These are phyloP conservation scores for Mycena citricolor DNA, from an alignment of 1,284 basidiomycete genomes.

Conservation along the genomic window DNA sequence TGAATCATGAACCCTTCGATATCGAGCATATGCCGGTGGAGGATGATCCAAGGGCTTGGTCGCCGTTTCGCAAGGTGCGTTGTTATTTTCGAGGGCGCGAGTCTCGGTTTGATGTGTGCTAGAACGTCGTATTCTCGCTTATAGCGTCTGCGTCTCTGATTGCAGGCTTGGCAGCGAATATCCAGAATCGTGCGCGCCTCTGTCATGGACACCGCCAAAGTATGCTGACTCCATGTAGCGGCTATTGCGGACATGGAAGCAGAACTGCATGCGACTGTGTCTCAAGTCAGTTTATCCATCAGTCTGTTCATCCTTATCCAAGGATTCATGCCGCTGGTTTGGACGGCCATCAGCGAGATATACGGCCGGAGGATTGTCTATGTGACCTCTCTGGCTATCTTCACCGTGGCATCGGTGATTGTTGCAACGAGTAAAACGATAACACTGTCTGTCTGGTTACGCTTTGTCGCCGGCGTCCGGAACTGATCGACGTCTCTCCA, in stretches of 20 bases:
- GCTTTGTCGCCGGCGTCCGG: constrained; percentile 1
- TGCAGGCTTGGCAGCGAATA: constrained; percentile 66
- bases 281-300: constrained; percentile 72
- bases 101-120: neutral
- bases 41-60: constrained; percentile 82
- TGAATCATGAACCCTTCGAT: constrained; percentile 28
- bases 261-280: constrained; percentile 63
- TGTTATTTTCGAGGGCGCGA: neutral
- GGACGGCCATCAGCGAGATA: constrained; percentile 76
- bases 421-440: constrained; percentile 64
- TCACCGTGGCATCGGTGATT: constrained; percentile 62
- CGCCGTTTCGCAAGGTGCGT: constrained; percentile 59
- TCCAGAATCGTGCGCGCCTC: constrained; percentile 62
- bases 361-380: constrained; percentile 80
- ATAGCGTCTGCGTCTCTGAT: constrained; percentile 64
- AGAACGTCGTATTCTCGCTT: constrained; percentile 58
- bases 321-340: constrained; percentile 66
- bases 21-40: constrained; percentile 53
- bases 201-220: neutral
- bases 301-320: constrained; percentile 82
- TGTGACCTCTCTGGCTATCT: constrained; percentile 58
- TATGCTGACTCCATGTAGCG: constrained; percentile 37
- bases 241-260: constrained; percentile 66
- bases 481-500: constrained; percentile 23
- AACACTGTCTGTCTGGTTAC: constrained; percentile 36